These are phyloP conservation scores for Eruca vesicaria DNA, from an alignment of 441 rosid genomes.

Conservation along the genomic window DNA sequence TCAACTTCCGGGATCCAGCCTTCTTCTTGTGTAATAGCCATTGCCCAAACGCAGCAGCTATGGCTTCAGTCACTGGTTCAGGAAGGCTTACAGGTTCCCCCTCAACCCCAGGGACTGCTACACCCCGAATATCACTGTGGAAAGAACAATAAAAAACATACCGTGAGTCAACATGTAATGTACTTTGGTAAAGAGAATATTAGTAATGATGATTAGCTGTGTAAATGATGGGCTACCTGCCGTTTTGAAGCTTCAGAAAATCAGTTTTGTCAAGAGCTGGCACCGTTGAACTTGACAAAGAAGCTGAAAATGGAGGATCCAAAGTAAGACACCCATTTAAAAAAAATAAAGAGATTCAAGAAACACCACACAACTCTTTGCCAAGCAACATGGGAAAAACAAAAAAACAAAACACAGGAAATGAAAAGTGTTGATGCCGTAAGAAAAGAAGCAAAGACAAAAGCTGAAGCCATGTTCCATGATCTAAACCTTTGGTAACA, in stretches of 20 bases:
- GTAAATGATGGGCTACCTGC: conserved; percentile 63
- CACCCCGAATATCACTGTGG: conserved; percentile 90
- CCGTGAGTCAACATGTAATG: conserved; percentile 13
- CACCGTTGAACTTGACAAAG: conserved; percentile 51
- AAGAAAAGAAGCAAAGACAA: background rate
- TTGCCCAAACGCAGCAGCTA: conserved; percentile 88
- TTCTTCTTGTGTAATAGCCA: conserved; percentile 82
- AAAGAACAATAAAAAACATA: background rate
- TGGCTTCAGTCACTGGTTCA: conserved; percentile 86
- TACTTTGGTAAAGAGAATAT: too few relatives aligned
- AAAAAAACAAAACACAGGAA: background rate
- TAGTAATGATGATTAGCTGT: too few relatives aligned
- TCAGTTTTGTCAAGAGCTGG: conserved; percentile 64
- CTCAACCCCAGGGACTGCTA: conserved; percentile 88
- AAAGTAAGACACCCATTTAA: conserved; percentile 18
- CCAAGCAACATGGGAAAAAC: background rate
- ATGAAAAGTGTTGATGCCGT: background rate
- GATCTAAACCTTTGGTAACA: conserved; percentile 47
- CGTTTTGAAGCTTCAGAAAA: conserved; percentile 95
- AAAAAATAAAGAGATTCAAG: background rate
- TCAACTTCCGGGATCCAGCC: conserved; percentile 43
- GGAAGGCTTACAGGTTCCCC: conserved; percentile 88
- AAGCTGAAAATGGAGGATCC: conserved; percentile 50
- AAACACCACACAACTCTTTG: conserved; percentile 6
- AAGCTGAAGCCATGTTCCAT: conserved; percentile 27